phyloP scores from a whole-genome alignment of 148 eudicot species.

The Spergularia marina region DNA sequence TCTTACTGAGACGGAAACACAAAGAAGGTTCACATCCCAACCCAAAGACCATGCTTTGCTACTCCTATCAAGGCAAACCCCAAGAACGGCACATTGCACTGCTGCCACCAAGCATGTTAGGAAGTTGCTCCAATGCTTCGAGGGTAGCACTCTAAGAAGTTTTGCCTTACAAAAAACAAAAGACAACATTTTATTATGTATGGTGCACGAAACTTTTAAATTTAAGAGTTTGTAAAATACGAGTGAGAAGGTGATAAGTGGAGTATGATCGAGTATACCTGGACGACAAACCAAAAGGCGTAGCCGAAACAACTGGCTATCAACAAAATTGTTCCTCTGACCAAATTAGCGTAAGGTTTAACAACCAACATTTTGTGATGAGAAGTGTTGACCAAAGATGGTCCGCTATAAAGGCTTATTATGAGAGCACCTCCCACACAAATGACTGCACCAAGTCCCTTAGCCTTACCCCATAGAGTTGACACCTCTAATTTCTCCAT shows the following conservation, averaged over 20 bases:
- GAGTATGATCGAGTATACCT: conserved; percentile 37
- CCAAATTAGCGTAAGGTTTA: conserved; percentile 16
- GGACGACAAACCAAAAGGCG: conserved; percentile 54
- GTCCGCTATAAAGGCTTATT: conserved; percentile 51
- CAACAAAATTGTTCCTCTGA: conserved; percentile 53
- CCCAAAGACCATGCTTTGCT: conserved; percentile 44
- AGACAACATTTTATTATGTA: neutral
- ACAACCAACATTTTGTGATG: neutral
- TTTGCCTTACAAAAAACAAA: conserved; percentile 34
- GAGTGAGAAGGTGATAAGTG: neutral
- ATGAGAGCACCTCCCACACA: conserved; percentile 55
- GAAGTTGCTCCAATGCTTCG: conserved; percentile 48
- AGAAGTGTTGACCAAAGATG: neutral
- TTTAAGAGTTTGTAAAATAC: too few species aligned
- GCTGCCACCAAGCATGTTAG: conserved; percentile 48
- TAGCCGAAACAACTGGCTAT: conserved; percentile 36
- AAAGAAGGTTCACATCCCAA: conserved; percentile 51
- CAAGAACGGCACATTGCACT: conserved; percentile 43
- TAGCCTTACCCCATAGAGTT: conserved; percentile 43
- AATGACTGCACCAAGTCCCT: conserved; percentile 37
- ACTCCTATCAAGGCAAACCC: conserved; percentile 41
- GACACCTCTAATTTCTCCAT: conserved; percentile 40
- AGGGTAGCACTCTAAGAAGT: conserved; percentile 44
- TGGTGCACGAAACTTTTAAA: neutral
- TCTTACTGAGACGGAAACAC: conserved; percentile 53